Percentiles rank a stretch among this genome's conserved stretches.
Evolutionary conservation across 768 basidiomycete species (phyloP).

Genomic region (Leucosporidium yakuticum): DNA sequence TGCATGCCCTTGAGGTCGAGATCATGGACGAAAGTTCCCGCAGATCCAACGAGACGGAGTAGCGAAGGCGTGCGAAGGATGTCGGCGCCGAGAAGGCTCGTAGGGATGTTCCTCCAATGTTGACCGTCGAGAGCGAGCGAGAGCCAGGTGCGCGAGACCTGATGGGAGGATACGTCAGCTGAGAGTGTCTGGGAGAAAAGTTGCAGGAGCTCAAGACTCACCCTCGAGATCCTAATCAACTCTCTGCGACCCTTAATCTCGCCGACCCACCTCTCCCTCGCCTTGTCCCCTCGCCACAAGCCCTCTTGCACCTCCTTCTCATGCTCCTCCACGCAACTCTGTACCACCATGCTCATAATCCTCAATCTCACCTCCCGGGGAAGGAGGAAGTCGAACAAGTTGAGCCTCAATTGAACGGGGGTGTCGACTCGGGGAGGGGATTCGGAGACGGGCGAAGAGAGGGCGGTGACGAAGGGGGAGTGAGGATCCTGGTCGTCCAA

Average conservation of each 20-base stretch:
- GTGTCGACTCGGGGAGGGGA: not conserved
- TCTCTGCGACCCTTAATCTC: constrained; percentile 67
- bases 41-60: constrained; percentile 51
- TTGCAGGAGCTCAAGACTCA: constrained; percentile 44
- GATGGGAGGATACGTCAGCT: constrained; percentile 40
- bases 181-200: not conserved
- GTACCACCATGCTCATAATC: constrained; percentile 29
- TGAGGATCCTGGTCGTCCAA: not conserved
- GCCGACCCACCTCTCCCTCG: constrained; percentile 64
- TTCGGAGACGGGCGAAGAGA: not conserved
- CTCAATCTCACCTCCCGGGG: constrained; percentile 37
- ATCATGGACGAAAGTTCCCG: constrained; percentile 60
- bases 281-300: constrained; percentile 8
- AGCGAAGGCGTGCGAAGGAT: constrained; percentile 52
- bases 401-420: not conserved
- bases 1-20: constrained; percentile 57
- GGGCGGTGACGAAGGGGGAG: not conserved
- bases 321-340: constrained; percentile 27
- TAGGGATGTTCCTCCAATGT: constrained; percentile 65
- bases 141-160: constrained; percentile 63
- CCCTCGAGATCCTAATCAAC: constrained; percentile 70
- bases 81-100: constrained; percentile 56
- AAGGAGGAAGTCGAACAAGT: constrained; percentile 28
- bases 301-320: not conserved
- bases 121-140: constrained; percentile 74